Base-by-base conservation (phyloP, 208 protist species). In the Leishmania tarentolae region DNA sequence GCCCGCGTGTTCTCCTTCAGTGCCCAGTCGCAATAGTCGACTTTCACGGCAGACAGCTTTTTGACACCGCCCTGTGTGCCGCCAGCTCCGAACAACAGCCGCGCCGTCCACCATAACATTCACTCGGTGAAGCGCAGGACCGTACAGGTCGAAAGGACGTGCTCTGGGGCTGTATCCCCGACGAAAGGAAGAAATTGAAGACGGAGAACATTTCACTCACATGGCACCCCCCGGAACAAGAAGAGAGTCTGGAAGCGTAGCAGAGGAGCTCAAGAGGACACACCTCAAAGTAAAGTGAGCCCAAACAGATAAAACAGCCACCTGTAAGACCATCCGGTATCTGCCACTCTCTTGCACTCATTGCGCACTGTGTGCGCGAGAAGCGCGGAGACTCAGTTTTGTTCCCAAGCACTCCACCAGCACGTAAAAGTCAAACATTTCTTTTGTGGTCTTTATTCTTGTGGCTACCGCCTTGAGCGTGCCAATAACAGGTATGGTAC, bases 31-130 rank as follows among this genome's bases (percentile, higher is more conserved):
- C 69, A 72, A 79, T 96, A 97, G 28, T 91, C 78, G 31, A 93
- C 78, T 81, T 86, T 89, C 24, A 69, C 65, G 17, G 80, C 69
- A 2, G 75, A 73, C 4, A 95, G 56, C 52, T 94, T 93, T 47
- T 95, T 95, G 21, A 96, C 92, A 0, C 92, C 90, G 73, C 94
- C 94, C 47, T 88, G 90, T n/a, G 92, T 96, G 74, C 89, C 92
- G 68, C 94, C 94, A 24, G 90, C 90, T 42, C 94, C 94, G 87
- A 97, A 96, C 13, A 89, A 59, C 63, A 86, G 50, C 28, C 65
- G 68, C 4, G 83, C 59, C 68, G 76, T 88, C 61, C 83, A 35
- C 59, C 57, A 75, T 75, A 92, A 17, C 72, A 89, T 80, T 66
- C 71, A 47, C 56, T 81, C 70, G 17, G 71, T 40, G 31, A 75